Conservation (phyloP, 177 flowering plant species). For the Vitis hybrid region DNA sequence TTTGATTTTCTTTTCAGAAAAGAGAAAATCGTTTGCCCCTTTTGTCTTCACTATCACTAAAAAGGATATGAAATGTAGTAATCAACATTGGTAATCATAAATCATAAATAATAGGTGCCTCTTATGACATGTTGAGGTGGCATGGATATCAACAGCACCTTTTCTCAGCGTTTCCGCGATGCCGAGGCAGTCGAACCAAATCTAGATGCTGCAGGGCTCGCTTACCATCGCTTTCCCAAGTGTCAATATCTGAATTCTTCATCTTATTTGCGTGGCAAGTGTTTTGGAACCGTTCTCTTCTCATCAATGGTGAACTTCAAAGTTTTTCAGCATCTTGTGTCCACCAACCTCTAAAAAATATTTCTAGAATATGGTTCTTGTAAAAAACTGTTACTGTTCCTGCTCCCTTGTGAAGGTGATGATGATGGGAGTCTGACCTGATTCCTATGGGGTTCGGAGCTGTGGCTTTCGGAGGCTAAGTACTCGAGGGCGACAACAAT, state of each 20-base stretch:
- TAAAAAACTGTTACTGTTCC: not conserved
- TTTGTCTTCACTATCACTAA: too few species aligned
- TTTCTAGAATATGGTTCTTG: slow-evolving; percentile 4
- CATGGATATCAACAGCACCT: too few species aligned
- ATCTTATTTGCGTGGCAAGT: not conserved
- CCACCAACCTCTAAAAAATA: not conserved
- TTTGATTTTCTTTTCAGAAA: too few species aligned
- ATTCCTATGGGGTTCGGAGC: slow-evolving; percentile 20
- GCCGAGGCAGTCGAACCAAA: too few species aligned
- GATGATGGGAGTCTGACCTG: slow-evolving; percentile 18
- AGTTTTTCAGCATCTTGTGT: not conserved
- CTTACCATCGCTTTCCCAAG: too few species aligned
- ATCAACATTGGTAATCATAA: too few species aligned
- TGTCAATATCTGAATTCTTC: too few species aligned
- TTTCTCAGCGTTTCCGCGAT: too few species aligned
- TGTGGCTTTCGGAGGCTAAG: slow-evolving; percentile 54
- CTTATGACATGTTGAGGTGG: not conserved
- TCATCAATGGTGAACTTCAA: not conserved
- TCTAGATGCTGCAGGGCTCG: too few species aligned
- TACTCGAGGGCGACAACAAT: slow-evolving; percentile 87
- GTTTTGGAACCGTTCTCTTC: not conserved
- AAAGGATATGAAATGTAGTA: too few species aligned
- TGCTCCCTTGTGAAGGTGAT: slow-evolving; percentile 23
- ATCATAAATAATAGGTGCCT: not conserved
- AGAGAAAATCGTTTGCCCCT: too few species aligned